Conservation (phyloP, 345 rosid genomes). For the Adansonia digitata region DNA sequence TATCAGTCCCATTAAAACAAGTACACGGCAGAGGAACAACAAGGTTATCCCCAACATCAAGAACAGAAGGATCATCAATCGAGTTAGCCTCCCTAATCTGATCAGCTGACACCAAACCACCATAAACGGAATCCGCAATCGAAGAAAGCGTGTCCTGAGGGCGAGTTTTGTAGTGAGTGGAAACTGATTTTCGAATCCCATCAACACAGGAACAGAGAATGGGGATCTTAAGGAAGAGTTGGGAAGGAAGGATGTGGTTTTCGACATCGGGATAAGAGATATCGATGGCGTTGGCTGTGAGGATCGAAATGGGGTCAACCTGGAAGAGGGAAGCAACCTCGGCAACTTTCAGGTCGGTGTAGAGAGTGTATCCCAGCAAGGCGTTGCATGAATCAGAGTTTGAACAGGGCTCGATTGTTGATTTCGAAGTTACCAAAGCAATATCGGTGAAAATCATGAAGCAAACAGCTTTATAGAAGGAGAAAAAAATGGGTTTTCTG, state of each 20-base stretch:
- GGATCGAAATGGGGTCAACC: conserved; percentile 70
- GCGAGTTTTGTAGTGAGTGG: conserved; percentile 76
- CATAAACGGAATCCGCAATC: conserved; percentile 61
- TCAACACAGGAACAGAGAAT: conserved; percentile 81
- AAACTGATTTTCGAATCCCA: conserved; percentile 73
- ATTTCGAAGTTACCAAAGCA: conserved; percentile 47
- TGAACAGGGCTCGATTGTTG: conserved; percentile 97
- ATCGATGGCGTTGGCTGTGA: conserved; percentile 78
- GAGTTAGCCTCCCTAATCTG: conserved; percentile 87
- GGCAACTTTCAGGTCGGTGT: conserved; percentile 84
- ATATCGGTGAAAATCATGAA: conserved; percentile 30
- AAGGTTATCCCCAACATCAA: conserved; percentile 69
- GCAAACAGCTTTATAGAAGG: not conserved
- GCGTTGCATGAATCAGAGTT: conserved; percentile 73
- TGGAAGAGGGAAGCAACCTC: conserved; percentile 93
- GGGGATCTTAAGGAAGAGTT: conserved; percentile 79
- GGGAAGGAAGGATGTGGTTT: conserved; percentile 80
- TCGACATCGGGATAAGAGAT: conserved; percentile 90
- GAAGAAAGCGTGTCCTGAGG: conserved; percentile 65
- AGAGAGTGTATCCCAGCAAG: conserved; percentile 82
- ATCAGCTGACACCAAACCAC: conserved; percentile 80
- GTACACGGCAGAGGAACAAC: conserved; percentile 86
- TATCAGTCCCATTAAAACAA: conserved; percentile 86
- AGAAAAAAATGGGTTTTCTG: conserved; percentile 17
- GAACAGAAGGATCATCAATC: conserved; percentile 52